These are phyloP conservation scores for Cladophialophora immunda DNA, from an alignment of 2,329 filamentous ascomycete genomes.

Conservation along the genomic window DNA sequence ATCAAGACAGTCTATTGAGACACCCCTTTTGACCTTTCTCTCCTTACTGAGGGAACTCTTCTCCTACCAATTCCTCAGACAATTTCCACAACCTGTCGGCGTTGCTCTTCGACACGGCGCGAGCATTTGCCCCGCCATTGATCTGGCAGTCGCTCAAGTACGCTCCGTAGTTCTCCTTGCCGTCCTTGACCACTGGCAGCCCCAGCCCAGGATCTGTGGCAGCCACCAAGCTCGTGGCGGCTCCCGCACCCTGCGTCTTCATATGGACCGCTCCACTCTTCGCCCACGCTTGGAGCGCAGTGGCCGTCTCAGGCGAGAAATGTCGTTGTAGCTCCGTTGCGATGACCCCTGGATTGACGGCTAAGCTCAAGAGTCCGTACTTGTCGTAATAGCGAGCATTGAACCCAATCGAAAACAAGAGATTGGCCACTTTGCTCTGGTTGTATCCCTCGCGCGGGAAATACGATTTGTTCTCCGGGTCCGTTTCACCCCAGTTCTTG, in stretches of 20 bases:
- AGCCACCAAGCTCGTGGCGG: conserved; percentile 53
- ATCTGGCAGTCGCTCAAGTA: conserved; percentile 49
- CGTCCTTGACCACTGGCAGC: conserved; percentile 40
- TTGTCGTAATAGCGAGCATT: conserved; percentile 36
- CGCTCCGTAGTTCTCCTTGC: conserved; percentile 25
- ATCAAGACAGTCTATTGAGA: no score
- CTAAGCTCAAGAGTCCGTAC: conserved; percentile 48
- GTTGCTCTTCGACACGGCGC: conserved; percentile 48
- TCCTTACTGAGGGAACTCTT: conserved; percentile 44
- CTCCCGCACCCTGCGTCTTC: conserved; percentile 52
- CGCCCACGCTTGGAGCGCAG: conserved; percentile 37
- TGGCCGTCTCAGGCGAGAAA: conserved; percentile 41
- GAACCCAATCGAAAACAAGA: conserved; percentile 53
- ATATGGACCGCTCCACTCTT: conserved; percentile 22
- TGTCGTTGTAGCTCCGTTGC: conserved; percentile 7
- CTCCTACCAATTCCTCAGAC: conserved; percentile 51
- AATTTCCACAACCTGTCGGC: conserved; percentile 51
- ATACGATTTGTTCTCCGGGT: conserved; percentile 41
- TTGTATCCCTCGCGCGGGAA: conserved; percentile 52
- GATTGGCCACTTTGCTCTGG: conserved; percentile 57
- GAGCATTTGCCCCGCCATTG: conserved; percentile 41
- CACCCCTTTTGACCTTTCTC: conserved; percentile 22
- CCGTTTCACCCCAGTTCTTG: not conserved
- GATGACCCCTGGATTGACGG: conserved; percentile 51
- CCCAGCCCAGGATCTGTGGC: conserved; percentile 50